Percentiles rank a stretch among this genome's conserved stretches.
phyloP scores from a whole-genome alignment of 352 stramenopile species.

The Pythium aphanidermatum region DNA sequence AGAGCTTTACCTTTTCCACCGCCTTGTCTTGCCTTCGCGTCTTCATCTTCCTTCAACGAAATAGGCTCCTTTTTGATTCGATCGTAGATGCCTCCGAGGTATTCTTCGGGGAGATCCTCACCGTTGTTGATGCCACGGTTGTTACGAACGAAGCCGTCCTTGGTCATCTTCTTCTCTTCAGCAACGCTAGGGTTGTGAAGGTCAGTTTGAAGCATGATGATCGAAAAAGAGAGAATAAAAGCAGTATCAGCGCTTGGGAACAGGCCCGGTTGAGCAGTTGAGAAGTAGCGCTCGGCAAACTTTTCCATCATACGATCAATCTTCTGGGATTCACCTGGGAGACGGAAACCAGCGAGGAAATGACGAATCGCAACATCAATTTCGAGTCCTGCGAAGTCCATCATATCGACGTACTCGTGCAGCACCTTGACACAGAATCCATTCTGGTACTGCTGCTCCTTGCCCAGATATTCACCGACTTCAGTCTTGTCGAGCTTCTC shows the following conservation, averaged over 20 bases:
- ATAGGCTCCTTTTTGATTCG: conserved; percentile 95
- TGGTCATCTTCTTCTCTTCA: conserved; percentile 97
- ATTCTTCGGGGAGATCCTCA: conserved; percentile 92
- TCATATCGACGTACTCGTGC: conserved; percentile 94
- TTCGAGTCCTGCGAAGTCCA: conserved; percentile 93
- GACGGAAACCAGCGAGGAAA: conserved; percentile 97
- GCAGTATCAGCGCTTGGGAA: conserved; percentile 96
- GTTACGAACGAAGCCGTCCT: conserved; percentile 95
- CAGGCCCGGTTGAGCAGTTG: conserved; percentile 65
- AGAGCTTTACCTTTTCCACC: conserved; percentile 16
- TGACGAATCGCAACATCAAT: conserved; percentile 98
- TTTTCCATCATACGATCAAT: conserved; percentile 99
- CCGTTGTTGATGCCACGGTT: conserved; percentile 97
- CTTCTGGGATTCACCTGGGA: conserved; percentile 99
- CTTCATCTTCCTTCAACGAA: conserved; percentile 96
- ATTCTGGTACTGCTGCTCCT: conserved; percentile 94
- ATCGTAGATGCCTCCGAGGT: conserved; percentile 93
- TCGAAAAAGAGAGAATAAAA: conserved; percentile 97
- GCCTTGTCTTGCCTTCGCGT: conserved; percentile 35
- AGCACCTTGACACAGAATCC: conserved; percentile 91
- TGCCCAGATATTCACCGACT: conserved; percentile 97
- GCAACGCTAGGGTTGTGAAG: conserved; percentile 99
- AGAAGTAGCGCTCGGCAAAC: conserved; percentile 93
- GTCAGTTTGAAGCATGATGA: conserved; percentile 90
- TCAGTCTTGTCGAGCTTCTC: conserved; percentile 95